A percentile compares a stretch with the other conserved stretches of the same genome.
Conservation (phyloP, 768 basidiomycete genomes). For the Leccinum rimulosum region DNA sequence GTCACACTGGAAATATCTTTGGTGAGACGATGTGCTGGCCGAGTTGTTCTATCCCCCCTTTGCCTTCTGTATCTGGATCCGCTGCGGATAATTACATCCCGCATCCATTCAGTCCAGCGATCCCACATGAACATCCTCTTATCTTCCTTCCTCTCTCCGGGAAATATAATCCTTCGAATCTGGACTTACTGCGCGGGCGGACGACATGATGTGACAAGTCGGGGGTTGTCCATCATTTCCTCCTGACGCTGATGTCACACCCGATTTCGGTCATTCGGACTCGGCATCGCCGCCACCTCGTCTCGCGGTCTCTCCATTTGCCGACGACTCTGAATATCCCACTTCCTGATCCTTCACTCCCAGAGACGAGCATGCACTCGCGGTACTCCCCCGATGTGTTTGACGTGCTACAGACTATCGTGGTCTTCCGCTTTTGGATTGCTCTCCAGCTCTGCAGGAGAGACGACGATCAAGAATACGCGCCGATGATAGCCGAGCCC, state of each 20-base stretch:
- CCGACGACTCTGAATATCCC: slow-evolving; percentile 28
- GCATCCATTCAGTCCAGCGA: no score
- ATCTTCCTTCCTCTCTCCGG: no score
- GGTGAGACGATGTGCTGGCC: slow-evolving; percentile 65
- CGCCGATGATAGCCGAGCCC: slow-evolving; percentile 70
- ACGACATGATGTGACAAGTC: slow-evolving; percentile 26
- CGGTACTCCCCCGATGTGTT: slow-evolving; percentile 75
- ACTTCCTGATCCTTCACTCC: slow-evolving; percentile 32
- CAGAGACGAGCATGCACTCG: slow-evolving; percentile 53
- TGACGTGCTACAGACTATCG: slow-evolving; percentile 77
- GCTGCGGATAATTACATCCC: no score
- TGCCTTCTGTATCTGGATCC: slow-evolving; percentile 28
- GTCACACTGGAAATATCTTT: slow-evolving; percentile 50
- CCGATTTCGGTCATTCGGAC: slow-evolving; percentile 29
- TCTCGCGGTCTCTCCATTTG: slow-evolving; percentile 25
- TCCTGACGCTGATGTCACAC: background rate
- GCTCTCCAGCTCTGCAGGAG: slow-evolving; percentile 47
- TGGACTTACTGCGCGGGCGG: slow-evolving; percentile 60
- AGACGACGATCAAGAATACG: slow-evolving; percentile 65
- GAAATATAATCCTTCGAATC: slow-evolving; percentile 89
- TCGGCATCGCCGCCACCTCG: slow-evolving; percentile 21
- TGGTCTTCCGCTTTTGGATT: slow-evolving; percentile 75
- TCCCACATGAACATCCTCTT: slow-evolving; percentile 41
- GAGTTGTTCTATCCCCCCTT: no score
- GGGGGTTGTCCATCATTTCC: slow-evolving; percentile 14